phyloP scores from a whole-genome alignment of 2,329 filamentous ascomycete species.

The Proliferodiscus dingleyae region DNA sequence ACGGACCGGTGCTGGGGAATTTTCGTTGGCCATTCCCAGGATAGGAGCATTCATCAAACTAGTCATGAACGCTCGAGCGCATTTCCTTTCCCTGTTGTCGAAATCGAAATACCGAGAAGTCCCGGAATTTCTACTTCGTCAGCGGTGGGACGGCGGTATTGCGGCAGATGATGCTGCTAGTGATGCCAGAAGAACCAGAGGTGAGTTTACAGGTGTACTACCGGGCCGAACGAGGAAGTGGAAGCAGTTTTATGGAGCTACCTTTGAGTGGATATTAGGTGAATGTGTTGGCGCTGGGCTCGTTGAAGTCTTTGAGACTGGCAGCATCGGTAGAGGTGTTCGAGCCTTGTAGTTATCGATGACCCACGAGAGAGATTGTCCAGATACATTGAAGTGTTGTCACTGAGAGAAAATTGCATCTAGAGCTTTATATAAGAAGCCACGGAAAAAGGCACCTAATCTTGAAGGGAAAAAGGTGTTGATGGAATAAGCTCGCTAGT shows the following conservation, averaged over 20 bases:
- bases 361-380: too few species aligned
- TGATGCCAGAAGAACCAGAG: constrained; percentile 46
- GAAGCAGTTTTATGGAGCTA: constrained; percentile 64
- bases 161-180: constrained; percentile 40
- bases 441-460: too few species aligned
- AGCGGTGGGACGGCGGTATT: constrained; percentile 68
- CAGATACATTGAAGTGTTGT: too few species aligned
- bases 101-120: constrained; percentile 59
- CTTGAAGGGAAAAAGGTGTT: too few species aligned
- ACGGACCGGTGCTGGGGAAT: constrained; percentile 25
- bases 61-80: constrained; percentile 53
- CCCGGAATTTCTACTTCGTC: constrained; percentile 55
- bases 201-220: constrained; percentile 52
- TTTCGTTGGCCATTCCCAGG: constrained; percentile 60
- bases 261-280: constrained; percentile 66
- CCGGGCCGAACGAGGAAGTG: constrained; percentile 63
- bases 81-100: constrained; percentile 54
- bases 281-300: constrained; percentile 67
- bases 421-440: too few species aligned
- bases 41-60: constrained; percentile 65
- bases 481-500: too few species aligned
- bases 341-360: constrained; percentile 32
- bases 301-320: constrained; percentile 70
- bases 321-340: constrained; percentile 66
- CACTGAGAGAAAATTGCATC: too few species aligned